Conservation (phyloP, 2,329 filamentous ascomycete genomes). For the Podosphaera fusca region DNA sequence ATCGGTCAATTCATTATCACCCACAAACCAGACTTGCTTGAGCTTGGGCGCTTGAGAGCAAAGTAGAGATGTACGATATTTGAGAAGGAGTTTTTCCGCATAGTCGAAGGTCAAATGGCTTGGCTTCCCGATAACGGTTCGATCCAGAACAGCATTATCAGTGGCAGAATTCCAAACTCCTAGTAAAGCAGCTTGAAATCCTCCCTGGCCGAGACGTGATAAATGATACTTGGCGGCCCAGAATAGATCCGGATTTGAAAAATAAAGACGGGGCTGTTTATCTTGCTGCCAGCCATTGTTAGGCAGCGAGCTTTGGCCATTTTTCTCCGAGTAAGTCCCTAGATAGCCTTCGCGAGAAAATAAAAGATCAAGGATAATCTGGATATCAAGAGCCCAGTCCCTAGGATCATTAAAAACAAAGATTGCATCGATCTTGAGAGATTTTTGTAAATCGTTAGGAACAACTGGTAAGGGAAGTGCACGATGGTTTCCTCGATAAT, state of each 20-base stretch:
- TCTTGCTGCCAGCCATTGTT: constrained; percentile 67
- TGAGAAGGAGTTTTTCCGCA: constrained; percentile 50
- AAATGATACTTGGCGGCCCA: constrained; percentile 75
- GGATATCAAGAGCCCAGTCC: constrained; percentile 81
- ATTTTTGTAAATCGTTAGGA: constrained; percentile 20
- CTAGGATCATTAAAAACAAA: constrained; percentile 91
- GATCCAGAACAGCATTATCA: constrained; percentile 31
- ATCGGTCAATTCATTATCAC: constrained; percentile 74
- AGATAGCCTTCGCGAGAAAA: constrained; percentile 57
- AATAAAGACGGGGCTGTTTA: constrained; percentile 59
- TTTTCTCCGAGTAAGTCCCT: constrained; percentile 55
- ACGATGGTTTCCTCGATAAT: constrained; percentile 34
- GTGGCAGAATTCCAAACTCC: constrained; percentile 61
- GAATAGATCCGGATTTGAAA: constrained; percentile 72
- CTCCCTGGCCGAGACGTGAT: constrained; percentile 75
- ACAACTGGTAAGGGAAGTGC: constrained; percentile 29
- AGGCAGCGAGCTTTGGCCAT: constrained; percentile 38
- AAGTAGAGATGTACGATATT: constrained; percentile 23
- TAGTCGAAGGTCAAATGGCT: constrained; percentile 56
- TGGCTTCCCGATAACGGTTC: constrained; percentile 65
- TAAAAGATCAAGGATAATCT: constrained; percentile 64
- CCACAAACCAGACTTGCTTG: constrained; percentile 75
- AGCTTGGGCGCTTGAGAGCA: constrained; percentile 23
- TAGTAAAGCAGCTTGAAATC: constrained; percentile 60
- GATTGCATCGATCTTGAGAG: constrained; percentile 65